These are phyloP conservation scores for Prunus yedoensis DNA, from an alignment of 331 rosid species.

Conservation along the genomic window DNA sequence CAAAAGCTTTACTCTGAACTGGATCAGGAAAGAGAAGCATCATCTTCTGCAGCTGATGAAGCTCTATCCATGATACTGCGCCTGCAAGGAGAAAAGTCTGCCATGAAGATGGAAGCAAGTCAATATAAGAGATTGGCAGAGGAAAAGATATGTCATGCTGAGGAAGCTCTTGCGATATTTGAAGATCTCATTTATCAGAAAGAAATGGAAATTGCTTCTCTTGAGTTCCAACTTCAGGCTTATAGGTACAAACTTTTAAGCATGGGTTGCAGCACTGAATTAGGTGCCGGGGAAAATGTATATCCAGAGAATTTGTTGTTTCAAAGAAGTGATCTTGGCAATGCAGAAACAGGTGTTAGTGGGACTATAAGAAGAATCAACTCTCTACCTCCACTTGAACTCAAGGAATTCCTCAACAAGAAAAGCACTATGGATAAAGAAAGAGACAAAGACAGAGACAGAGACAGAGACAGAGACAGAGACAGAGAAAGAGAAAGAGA, in stretches of 20 bases:
- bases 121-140: conserved; percentile 90
- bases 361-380: conserved; percentile 45
- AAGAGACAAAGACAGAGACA: conserved; percentile 16
- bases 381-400: conserved; percentile 55
- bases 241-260: conserved; percentile 69
- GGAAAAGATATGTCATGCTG: conserved; percentile 75
- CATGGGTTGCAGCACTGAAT: conserved; percentile 56
- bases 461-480: conserved; percentile 31
- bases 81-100: conserved; percentile 91
- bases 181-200: conserved; percentile 72
- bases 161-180: conserved; percentile 57
- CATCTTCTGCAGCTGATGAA: conserved; percentile 78
- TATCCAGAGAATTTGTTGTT: conserved; percentile 46
- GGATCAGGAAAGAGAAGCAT: conserved; percentile 91
- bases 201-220: conserved; percentile 75
- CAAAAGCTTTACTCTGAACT: conserved; percentile 71
- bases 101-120: conserved; percentile 81
- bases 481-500: conserved; percentile 24
- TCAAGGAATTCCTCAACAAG: conserved; percentile 28
- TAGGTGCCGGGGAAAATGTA: conserved; percentile 43
- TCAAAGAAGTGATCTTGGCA: conserved; percentile 35
- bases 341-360: conserved; percentile 37
- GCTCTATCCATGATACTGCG: conserved; percentile 94
- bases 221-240: conserved; percentile 82
- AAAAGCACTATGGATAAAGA: conserved; percentile 33